A percentile compares a stretch with the other conserved stretches of the same genome.
Conservation (phyloP, 164 flowering plant genomes). For the Macadamia integrifolia region DNA sequence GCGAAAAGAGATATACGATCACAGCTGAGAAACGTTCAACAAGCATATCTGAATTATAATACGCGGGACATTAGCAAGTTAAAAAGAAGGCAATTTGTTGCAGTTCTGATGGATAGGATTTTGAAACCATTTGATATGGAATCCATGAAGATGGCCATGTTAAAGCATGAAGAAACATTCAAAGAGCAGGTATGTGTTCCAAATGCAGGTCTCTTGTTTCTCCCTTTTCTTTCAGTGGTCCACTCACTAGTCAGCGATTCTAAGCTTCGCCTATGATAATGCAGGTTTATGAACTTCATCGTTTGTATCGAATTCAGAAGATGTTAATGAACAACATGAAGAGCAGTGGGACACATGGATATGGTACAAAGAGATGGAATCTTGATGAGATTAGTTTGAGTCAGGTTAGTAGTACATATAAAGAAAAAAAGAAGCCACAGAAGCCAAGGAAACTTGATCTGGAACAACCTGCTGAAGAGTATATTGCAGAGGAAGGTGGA, state of each 20-base stretch:
- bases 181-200: slow-evolving; percentile 61
- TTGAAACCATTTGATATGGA: slow-evolving; percentile 44
- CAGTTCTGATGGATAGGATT: slow-evolving; percentile 40
- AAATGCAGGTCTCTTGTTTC: not conserved
- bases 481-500: slow-evolving; percentile 20
- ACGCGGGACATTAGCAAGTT: not conserved
- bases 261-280: not conserved
- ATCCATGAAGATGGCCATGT: slow-evolving; percentile 65
- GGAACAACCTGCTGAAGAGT: slow-evolving; percentile 46
- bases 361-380: slow-evolving; percentile 5
- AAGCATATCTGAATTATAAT: not conserved
- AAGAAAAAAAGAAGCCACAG: slow-evolving; percentile 13
- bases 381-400: slow-evolving; percentile 4
- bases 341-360: slow-evolving; percentile 5
- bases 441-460: slow-evolving; percentile 30
- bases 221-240: not conserved
- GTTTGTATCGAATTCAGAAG: slow-evolving; percentile 68
- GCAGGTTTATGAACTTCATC: slow-evolving; percentile 83
- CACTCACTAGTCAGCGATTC: not conserved
- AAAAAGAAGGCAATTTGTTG: not conserved
- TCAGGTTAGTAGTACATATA: slow-evolving; percentile 3
- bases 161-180: slow-evolving; percentile 80
- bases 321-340: slow-evolving; percentile 48
- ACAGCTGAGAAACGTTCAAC: not conserved
- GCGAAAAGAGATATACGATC: not conserved